These are phyloP conservation scores for Cladophialophora chaetospira DNA, from an alignment of 2,329 filamentous ascomycete species.

Conservation along the genomic window DNA sequence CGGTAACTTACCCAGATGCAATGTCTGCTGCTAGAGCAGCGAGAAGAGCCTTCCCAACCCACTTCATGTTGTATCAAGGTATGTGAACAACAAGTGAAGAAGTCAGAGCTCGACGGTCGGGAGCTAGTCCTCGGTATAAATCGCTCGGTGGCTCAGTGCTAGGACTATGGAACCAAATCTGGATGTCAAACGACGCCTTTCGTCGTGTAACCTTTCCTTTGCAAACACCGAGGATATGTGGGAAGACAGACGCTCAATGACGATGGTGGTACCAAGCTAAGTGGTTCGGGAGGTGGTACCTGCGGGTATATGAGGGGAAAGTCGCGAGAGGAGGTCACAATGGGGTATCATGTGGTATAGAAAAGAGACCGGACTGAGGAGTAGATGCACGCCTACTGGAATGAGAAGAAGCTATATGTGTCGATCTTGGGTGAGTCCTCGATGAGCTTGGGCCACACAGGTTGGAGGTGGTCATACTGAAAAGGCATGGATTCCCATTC, in stretches of 20 bases:
- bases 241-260: constrained; percentile 2
- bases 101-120: background rate
- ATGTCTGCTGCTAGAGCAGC: constrained; percentile 21
- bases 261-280: background rate
- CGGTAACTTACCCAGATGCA: constrained; percentile 23
- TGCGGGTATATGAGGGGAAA: background rate
- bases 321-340: background rate
- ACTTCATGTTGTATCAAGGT: constrained; percentile 10
- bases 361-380: background rate
- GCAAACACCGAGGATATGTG: background rate
- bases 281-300: background rate
- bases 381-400: background rate
- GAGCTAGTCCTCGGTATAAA: background rate
- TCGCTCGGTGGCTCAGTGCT: background rate
- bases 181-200: constrained; percentile 1
- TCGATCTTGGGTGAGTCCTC: background rate
- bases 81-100: background rate
- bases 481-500: constrained; percentile 2
- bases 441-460: background rate
- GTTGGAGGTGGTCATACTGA: constrained; percentile 1
- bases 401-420: background rate
- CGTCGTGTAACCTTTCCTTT: background rate
- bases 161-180: background rate
- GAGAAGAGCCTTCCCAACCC: constrained; percentile 19
- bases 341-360: constrained; percentile 14